Conservation (phyloP, 2,329 filamentous ascomycete genomes). For the Tolypocladium cylindrosporum region DNA sequence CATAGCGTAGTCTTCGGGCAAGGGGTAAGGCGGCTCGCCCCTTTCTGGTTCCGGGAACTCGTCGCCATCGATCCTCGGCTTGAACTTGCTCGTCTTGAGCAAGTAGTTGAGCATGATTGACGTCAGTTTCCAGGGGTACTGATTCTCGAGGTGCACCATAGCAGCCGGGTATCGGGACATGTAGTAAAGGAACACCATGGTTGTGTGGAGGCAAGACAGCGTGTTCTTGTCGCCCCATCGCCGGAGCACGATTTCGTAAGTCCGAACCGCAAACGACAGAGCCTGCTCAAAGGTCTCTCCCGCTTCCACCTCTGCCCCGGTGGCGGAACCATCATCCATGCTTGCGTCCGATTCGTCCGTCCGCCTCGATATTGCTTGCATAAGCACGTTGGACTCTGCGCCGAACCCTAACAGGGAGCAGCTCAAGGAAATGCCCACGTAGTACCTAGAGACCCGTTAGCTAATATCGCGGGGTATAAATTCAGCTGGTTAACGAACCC, state of each 20-base stretch:
- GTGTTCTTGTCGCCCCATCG: constrained; percentile 48
- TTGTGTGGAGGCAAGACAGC: constrained; percentile 52
- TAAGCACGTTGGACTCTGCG: constrained; percentile 33
- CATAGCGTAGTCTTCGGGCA: constrained; percentile 61
- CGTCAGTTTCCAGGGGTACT: constrained; percentile 42
- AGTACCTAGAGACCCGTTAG: constrained; percentile 15
- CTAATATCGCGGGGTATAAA: neutral
- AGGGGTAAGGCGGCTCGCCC: constrained; percentile 34
- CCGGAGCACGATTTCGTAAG: constrained; percentile 35
- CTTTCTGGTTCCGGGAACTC: constrained; percentile 38
- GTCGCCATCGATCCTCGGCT: constrained; percentile 26
- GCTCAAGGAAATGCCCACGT: constrained; percentile 18
- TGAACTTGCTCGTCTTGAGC: constrained; percentile 13
- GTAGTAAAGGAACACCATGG: constrained; percentile 47
- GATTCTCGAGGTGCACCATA: constrained; percentile 30
- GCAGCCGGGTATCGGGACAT: constrained; percentile 30
- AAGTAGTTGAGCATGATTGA: constrained; percentile 28
- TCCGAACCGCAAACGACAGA: constrained; percentile 30
- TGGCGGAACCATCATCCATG: constrained; percentile 13
- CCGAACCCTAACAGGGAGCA: constrained; percentile 25
- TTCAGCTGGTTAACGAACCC: constrained; percentile 20
- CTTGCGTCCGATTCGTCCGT: constrained; percentile 14
- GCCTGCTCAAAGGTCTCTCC: constrained; percentile 23
- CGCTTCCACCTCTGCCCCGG: constrained; percentile 10
- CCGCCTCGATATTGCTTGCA: constrained; percentile 25